Percentiles rank a stretch among this genome's conserved stretches.
Evolutionary conservation across 768 basidiomycete species (phyloP).

Genomic region (Trametes cubensis): DNA sequence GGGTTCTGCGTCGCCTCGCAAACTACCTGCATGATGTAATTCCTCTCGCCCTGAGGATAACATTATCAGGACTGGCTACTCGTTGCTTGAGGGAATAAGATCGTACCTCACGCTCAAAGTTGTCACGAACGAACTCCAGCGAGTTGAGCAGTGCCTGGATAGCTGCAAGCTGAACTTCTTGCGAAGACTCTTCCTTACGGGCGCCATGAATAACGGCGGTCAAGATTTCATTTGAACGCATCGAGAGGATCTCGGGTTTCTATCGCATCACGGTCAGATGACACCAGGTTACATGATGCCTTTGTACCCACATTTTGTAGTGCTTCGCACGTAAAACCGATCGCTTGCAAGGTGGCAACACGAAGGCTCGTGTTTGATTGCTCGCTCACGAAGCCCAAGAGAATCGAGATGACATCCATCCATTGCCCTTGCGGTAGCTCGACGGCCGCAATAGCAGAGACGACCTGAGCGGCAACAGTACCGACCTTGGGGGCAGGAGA

Average conservation of each 20-base stretch:
- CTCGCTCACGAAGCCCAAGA: conserved; percentile 86
- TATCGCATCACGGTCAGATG: conserved; percentile 34
- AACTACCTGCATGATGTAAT: conserved; percentile 99
- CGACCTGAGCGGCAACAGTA: conserved; percentile 88
- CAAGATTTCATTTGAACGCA: conserved; percentile 94
- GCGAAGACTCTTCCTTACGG: conserved; percentile 89
- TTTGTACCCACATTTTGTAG: conserved; percentile 65
- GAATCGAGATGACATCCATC: conserved; percentile 85
- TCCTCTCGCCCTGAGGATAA: conserved; percentile 82
- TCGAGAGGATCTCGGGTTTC: conserved; percentile 90
- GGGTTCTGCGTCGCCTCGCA: conserved; percentile 96
- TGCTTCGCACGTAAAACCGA: conserved; percentile 96
- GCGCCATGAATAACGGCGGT: conserved; percentile 99
- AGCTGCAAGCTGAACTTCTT: conserved; percentile 91
- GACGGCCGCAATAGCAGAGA: conserved; percentile 91
- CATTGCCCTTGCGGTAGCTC: conserved; percentile 89
- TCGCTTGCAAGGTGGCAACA: conserved; percentile 89
- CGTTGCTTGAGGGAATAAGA: conserved; percentile 31
- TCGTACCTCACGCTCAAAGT: conserved; percentile 92
- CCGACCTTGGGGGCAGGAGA: conserved; percentile 75
- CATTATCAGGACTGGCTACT: not conserved
- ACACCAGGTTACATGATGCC: not conserved
- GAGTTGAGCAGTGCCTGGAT: conserved; percentile 93
- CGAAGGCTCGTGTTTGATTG: conserved; percentile 69
- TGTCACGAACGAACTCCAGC: conserved; percentile 95